phyloP scores from a whole-genome alignment of 139 green algal genomes.

The Chlorella sp. region DNA sequence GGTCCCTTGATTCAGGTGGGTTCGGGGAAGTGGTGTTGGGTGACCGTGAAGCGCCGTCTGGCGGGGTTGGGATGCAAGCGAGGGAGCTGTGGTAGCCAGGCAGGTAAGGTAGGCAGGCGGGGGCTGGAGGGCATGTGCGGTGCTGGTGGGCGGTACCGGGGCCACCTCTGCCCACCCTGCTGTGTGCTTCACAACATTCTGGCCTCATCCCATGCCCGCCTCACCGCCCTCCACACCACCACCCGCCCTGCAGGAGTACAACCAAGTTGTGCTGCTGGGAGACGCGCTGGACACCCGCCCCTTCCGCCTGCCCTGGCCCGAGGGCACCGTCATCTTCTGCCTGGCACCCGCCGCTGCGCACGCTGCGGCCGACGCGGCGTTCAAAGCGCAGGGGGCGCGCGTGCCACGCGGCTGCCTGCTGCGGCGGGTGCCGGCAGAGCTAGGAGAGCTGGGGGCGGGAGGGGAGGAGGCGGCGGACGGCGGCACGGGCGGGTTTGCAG shows the following conservation, averaged over 20 bases:
- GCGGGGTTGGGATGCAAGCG: no score
- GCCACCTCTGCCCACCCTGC: neutral
- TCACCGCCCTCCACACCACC: neutral
- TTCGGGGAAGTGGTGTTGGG: no score
- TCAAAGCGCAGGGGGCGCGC: conserved; percentile 36
- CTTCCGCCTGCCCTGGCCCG: conserved; percentile 71
- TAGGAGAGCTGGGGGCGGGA: neutral
- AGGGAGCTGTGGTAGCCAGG: no score
- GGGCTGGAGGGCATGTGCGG: no score
- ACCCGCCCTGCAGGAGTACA: conserved; percentile 35
- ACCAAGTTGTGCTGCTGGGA: conserved; percentile 81
- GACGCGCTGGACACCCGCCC: conserved; percentile 77
- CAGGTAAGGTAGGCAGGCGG: no score
- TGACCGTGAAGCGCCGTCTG: no score
- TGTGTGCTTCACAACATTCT: no score
- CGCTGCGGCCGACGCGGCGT: conserved; percentile 52
- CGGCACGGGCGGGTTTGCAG: conserved; percentile 27
- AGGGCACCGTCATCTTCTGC: conserved; percentile 75
- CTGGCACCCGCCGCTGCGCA: conserved; percentile 67
- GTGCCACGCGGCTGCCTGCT: conserved; percentile 73
- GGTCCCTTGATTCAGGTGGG: no score
- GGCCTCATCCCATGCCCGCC: neutral
- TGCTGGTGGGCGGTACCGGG: no score
- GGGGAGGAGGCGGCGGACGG: conserved; percentile 2
- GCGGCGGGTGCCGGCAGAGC: conserved; percentile 56